These are phyloP conservation scores for Diaporthe caulivora DNA, from an alignment of 2,329 filamentous ascomycete genomes.

Conservation along the genomic window DNA sequence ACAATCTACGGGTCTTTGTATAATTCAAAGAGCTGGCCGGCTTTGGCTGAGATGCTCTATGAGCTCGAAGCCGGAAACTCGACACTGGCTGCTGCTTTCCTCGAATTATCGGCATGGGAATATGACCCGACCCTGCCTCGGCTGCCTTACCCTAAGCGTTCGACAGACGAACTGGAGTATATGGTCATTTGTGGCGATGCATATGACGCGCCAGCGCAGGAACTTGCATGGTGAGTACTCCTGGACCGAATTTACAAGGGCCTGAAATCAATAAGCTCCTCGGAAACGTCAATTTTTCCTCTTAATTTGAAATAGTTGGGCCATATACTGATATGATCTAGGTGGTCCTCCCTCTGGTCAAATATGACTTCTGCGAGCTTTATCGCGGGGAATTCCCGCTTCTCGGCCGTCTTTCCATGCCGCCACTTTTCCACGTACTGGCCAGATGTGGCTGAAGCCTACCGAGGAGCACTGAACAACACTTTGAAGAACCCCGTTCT, in stretches of 20 bases:
- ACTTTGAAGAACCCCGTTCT: constrained; percentile 59
- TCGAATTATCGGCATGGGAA: constrained; percentile 55
- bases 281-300: too few species aligned
- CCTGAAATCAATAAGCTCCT: neutral
- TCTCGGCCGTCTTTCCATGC: constrained; percentile 58
- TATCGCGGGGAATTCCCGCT: constrained; percentile 61
- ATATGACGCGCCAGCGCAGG: constrained; percentile 56
- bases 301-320: neutral
- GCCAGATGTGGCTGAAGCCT: constrained; percentile 60
- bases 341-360: constrained; percentile 60
- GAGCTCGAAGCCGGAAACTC: constrained; percentile 60
- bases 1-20: constrained; percentile 58
- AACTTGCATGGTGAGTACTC: constrained; percentile 46
- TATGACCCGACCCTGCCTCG: constrained; percentile 55
- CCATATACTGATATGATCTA: constrained; percentile 40
- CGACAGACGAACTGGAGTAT: constrained; percentile 53
- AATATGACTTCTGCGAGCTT: constrained; percentile 61
- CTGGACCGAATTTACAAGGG: neutral
- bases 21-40: constrained; percentile 57
- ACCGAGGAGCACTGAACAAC: constrained; percentile 58
- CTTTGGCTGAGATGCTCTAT: constrained; percentile 54
- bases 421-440: constrained; percentile 59
- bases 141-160: constrained; percentile 45
- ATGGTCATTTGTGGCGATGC: constrained; percentile 61
- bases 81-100: constrained; percentile 54